A percentile compares a stretch with the other conserved stretches of the same genome.
These are phyloP conservation scores for Syzygium malaccense DNA, from an alignment of 441 rosid species.

Conservation along the genomic window DNA sequence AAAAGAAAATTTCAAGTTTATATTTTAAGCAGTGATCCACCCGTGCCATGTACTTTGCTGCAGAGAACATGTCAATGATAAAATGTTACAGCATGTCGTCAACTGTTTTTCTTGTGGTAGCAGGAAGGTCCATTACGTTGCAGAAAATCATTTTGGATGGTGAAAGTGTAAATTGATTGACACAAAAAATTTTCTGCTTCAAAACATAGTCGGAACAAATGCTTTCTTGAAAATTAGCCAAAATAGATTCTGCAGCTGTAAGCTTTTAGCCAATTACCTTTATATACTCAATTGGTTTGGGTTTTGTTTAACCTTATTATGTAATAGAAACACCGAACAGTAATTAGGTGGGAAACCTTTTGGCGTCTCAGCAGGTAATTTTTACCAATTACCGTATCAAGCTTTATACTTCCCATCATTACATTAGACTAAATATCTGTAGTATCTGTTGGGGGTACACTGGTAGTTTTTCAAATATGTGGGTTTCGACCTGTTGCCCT, in stretches of 20 bases:
- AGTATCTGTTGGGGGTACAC: background rate
- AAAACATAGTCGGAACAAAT: background rate
- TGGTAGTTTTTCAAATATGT: background rate
- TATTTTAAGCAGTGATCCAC: background rate
- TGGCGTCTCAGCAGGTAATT: background rate
- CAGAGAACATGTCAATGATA: background rate
- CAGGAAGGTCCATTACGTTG: background rate
- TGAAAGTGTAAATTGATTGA: background rate
- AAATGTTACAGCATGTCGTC: background rate
- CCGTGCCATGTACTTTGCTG: background rate
- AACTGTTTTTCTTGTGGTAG: background rate
- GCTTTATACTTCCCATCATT: background rate
- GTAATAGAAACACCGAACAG: background rate
- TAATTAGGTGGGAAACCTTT: background rate
- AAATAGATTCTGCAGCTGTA: background rate
- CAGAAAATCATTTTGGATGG: background rate
- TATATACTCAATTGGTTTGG: background rate
- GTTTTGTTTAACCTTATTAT: background rate
- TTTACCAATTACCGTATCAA: background rate
- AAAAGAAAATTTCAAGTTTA: background rate
- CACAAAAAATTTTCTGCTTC: background rate
- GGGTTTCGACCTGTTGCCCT: background rate
- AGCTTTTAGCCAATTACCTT: background rate
- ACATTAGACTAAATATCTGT: background rate
- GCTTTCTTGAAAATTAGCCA: background rate